Percentiles rank a stretch among this genome's conserved stretches.
These are phyloP conservation scores for Pinus tabuliformis DNA, from an alignment of 75 land plant species.

Conservation along the genomic window DNA sequence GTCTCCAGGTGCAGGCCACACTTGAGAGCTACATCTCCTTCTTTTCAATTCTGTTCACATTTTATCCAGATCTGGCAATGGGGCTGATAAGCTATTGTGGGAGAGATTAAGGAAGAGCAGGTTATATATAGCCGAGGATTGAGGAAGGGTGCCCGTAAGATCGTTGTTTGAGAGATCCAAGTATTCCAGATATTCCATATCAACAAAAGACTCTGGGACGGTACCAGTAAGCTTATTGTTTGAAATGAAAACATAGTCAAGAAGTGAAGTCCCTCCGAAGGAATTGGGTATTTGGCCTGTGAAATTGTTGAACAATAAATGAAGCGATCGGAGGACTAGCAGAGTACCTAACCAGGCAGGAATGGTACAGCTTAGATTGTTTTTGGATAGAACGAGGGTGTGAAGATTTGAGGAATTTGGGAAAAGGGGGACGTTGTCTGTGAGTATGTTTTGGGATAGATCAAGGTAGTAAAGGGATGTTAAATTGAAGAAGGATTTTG, in stretches of 20 bases:
- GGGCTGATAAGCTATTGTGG: too few species aligned
- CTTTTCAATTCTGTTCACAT: too few species aligned
- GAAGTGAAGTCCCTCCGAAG: neutral
- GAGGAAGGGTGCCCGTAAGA: slow-evolving; percentile 11
- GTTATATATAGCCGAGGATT: too few species aligned
- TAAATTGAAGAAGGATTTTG: too few species aligned
- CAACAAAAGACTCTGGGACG: slow-evolving; percentile 3
- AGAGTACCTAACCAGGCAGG: slow-evolving; percentile 3
- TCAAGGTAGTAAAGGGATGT: too few species aligned
- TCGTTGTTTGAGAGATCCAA: slow-evolving; percentile 26
- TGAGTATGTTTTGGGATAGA: too few species aligned
- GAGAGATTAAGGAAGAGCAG: too few species aligned
- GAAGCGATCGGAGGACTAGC: neutral
- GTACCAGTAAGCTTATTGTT: slow-evolving; percentile 17
- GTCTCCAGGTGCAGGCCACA: too few species aligned
- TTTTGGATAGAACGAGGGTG: slow-evolving; percentile 18
- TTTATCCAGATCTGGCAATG: too few species aligned
- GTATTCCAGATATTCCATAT: neutral
- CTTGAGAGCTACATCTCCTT: too few species aligned
- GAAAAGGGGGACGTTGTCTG: too few species aligned
- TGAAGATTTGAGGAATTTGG: too few species aligned
- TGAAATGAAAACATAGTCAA: slow-evolving; percentile 1
- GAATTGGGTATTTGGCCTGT: neutral
- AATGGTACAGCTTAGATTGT: slow-evolving; percentile 8
- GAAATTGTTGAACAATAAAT: slow-evolving; percentile 7